Evolutionary conservation across 2,329 filamentous ascomycete species (phyloP).

Genomic region (Daldinia sp.): DNA sequence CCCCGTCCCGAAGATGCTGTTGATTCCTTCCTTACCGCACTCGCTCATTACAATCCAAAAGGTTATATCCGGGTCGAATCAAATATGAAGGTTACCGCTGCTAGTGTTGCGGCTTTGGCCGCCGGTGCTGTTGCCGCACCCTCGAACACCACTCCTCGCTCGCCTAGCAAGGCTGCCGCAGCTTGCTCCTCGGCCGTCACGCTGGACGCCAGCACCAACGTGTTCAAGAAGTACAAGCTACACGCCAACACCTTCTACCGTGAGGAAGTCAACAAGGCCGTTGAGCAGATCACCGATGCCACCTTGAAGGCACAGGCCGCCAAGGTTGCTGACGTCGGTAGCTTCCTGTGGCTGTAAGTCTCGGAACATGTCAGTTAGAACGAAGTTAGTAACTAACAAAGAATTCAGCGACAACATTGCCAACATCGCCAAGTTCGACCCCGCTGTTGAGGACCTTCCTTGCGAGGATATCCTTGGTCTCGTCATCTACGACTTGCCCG

Average conservation of each 20-base stretch:
- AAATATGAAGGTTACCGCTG: conserved; percentile 51
- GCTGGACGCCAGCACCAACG: conserved; percentile 51
- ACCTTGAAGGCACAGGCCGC: conserved; percentile 67
- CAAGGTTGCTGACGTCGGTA: conserved; percentile 65
- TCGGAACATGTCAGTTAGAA: not conserved
- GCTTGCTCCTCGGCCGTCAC: conserved; percentile 49
- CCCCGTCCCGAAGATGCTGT: conserved; percentile 26
- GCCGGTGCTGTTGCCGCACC: conserved; percentile 50
- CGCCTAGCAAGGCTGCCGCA: conserved; percentile 37
- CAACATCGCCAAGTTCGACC: conserved; percentile 63
- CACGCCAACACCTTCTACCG: conserved; percentile 52
- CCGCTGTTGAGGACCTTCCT: conserved; percentile 61
- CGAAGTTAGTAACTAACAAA: conserved; percentile 22
- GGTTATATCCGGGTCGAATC: conserved; percentile 41
- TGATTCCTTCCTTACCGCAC: conserved; percentile 39
- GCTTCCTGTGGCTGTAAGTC: conserved; percentile 66
- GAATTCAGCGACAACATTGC: conserved; percentile 61
- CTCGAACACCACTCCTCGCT: conserved; percentile 38
- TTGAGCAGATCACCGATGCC: conserved; percentile 52
- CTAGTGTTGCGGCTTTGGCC: conserved; percentile 47
- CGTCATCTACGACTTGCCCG: conserved; percentile 70
- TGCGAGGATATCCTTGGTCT: conserved; percentile 58
- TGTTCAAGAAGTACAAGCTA: conserved; percentile 49
- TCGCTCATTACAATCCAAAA: conserved; percentile 43
- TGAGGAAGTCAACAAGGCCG: conserved; percentile 48